Conservation (phyloP, 129 eudicot genomes). For the Flaveria trinervia region DNA sequence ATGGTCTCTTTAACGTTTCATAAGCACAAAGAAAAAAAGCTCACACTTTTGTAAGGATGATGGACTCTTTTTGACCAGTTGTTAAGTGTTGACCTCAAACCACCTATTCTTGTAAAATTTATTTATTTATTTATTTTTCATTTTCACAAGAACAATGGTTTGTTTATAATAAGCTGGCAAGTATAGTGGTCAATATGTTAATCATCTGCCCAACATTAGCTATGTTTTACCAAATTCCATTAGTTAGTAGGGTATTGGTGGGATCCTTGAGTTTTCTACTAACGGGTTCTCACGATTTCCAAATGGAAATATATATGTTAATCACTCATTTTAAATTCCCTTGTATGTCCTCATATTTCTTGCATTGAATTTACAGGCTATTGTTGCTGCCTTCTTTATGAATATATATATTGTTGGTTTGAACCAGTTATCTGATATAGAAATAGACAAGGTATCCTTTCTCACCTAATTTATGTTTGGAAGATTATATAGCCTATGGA, state of each 20-base stretch:
- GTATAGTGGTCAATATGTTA: not conserved
- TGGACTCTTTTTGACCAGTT: not conserved
- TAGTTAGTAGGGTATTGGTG: too few relatives aligned
- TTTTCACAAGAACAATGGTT: not conserved
- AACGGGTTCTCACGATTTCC: too few relatives aligned
- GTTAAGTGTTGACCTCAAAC: not conserved
- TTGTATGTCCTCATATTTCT: not conserved
- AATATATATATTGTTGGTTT: slow-evolving; percentile 93
- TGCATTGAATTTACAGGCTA: slow-evolving; percentile 57
- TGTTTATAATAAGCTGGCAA: not conserved
- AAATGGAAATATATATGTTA: too few relatives aligned
- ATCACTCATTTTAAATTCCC: not conserved
- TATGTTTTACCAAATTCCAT: too few relatives aligned
- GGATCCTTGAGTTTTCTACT: too few relatives aligned
- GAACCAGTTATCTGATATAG: slow-evolving; percentile 89
- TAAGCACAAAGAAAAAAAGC: not conserved
- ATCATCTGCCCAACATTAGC: not conserved
- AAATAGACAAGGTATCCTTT: slow-evolving; percentile 84
- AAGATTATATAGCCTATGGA: not conserved
- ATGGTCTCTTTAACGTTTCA: not conserved
- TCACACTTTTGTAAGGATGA: slow-evolving; percentile 10
- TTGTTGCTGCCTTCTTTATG: slow-evolving; percentile 95
- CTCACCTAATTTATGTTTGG: not conserved
- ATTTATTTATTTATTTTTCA: not conserved
- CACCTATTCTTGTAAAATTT: not conserved